Percentiles rank a stretch among this genome's conserved stretches.
Conservation (phyloP, 805 yeast species). For the Wickerhamomyces strasburgensis region DNA sequence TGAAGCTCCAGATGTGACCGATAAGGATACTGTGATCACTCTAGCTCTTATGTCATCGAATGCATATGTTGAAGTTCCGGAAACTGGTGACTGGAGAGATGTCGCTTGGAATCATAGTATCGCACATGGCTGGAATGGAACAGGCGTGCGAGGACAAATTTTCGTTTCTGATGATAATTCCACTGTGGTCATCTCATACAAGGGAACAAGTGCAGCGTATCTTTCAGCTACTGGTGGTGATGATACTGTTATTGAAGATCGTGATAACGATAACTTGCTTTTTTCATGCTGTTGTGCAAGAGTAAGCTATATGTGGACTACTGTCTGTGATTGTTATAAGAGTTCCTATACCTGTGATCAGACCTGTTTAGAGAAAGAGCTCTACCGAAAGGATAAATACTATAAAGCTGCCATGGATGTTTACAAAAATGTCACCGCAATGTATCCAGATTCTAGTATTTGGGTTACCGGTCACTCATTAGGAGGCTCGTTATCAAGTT, state of each 20-base stretch:
- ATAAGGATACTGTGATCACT: slow-evolving; percentile 64
- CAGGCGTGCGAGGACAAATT: slow-evolving; percentile 87
- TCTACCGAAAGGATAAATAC: slow-evolving; percentile 71
- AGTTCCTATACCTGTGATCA: slow-evolving; percentile 85
- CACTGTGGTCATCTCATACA: slow-evolving; percentile 70
- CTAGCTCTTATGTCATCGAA: slow-evolving; percentile 85
- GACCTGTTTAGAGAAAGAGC: slow-evolving; percentile 73
- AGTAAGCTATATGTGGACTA: slow-evolving; percentile 84
- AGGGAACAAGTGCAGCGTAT: slow-evolving; percentile 89
- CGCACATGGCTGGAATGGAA: slow-evolving; percentile 81
- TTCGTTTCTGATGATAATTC: slow-evolving; percentile 59
- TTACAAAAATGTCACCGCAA: slow-evolving; percentile 59
- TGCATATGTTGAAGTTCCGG: slow-evolving; percentile 80
- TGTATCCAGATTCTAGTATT: slow-evolving; percentile 67
- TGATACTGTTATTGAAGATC: slow-evolving; percentile 79
- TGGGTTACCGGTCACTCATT: slow-evolving; percentile 96
- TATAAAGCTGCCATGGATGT: slow-evolving; percentile 75
- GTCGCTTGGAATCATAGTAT: slow-evolving; percentile 55
- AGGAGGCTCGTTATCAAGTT: slow-evolving; percentile 81
- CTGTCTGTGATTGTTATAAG: slow-evolving; percentile 91
- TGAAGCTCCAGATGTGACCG: slow-evolving; percentile 68
- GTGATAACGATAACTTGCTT: slow-evolving; percentile 77
- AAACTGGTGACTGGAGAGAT: slow-evolving; percentile 83
- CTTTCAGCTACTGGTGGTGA: slow-evolving; percentile 75
- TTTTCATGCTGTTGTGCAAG: slow-evolving; percentile 97